Conservation (phyloP, 2,329 filamentous ascomycete genomes). For the Rugonectria rugulosa region DNA sequence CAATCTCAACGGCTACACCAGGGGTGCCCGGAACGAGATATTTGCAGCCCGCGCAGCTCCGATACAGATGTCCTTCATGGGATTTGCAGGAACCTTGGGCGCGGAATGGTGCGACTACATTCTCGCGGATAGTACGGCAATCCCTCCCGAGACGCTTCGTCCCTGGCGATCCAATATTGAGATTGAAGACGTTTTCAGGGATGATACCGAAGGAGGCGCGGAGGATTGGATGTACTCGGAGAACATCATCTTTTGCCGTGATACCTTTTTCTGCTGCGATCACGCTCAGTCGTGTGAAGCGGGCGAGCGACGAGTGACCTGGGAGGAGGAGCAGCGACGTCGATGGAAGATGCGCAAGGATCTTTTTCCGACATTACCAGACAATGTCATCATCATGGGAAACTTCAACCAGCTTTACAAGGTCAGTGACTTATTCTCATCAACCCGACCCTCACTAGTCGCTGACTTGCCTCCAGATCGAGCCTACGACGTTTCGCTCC, state of each 20-base stretch:
- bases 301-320: slow-evolving; percentile 71
- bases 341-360: slow-evolving; percentile 95
- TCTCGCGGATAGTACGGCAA: slow-evolving; percentile 85
- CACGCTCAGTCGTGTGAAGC: slow-evolving; percentile 89
- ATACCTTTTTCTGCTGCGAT: slow-evolving; percentile 98
- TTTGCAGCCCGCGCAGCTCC: slow-evolving; percentile 94
- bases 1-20: slow-evolving; percentile 97
- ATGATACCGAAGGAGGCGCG: slow-evolving; percentile 72
- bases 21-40: slow-evolving; percentile 95
- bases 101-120: slow-evolving; percentile 99
- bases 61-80: slow-evolving; percentile 99
- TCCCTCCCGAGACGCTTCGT: slow-evolving; percentile 82
- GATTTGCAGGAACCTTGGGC: slow-evolving; percentile 93
- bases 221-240: slow-evolving; percentile 95
- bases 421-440: slow-evolving; percentile 58
- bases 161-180: slow-evolving; percentile 79
- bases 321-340: slow-evolving; percentile 82
- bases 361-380: slow-evolving; percentile 81
- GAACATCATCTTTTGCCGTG: slow-evolving; percentile 92
- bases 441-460: neutral
- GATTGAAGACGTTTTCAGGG: slow-evolving; percentile 72
- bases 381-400: slow-evolving; percentile 89
- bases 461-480: slow-evolving; percentile 70
- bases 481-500: slow-evolving; percentile 93
- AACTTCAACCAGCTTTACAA: slow-evolving; percentile 99